These are phyloP conservation scores for Scorias spongiosa DNA, from an alignment of 2,329 filamentous ascomycete genomes.

Conservation along the genomic window DNA sequence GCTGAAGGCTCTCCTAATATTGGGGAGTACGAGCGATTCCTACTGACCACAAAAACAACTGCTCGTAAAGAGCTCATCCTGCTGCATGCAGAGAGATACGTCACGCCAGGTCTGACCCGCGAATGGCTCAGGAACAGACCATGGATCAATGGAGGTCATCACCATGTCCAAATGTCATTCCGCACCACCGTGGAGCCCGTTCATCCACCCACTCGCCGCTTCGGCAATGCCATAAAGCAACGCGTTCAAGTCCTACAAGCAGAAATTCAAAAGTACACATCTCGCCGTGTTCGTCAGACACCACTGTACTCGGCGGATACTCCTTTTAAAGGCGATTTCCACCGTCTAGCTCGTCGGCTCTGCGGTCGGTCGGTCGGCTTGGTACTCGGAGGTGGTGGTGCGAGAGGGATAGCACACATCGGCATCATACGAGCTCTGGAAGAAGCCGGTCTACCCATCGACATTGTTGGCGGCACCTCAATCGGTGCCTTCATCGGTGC, in stretches of 20 bases:
- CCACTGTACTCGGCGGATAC: slow-evolving; percentile 84
- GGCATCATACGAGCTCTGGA: slow-evolving; percentile 91
- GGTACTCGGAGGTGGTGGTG: slow-evolving; percentile 85
- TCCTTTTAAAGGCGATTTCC: slow-evolving; percentile 91
- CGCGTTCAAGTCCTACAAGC: slow-evolving; percentile 88
- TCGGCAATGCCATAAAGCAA: slow-evolving; percentile 78
- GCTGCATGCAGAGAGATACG: slow-evolving; percentile 78
- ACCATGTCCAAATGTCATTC: slow-evolving; percentile 93
- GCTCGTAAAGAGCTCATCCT: slow-evolving; percentile 85
- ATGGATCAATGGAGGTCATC: slow-evolving; percentile 97
- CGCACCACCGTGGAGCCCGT: slow-evolving; percentile 60
- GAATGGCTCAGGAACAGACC: slow-evolving; percentile 78
- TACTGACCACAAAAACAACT: slow-evolving; percentile 93
- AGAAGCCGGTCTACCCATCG: slow-evolving; percentile 90
- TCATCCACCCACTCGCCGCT: slow-evolving; percentile 57
- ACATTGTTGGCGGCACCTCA: slow-evolving; percentile 87
- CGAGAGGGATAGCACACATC: slow-evolving; percentile 79
- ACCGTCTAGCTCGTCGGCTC: slow-evolving; percentile 73
- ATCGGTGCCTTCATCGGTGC: slow-evolving; percentile 94
- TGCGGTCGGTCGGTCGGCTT: slow-evolving; percentile 91
- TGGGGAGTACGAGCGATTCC: slow-evolving; percentile 90
- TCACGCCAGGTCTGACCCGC: slow-evolving; percentile 66
- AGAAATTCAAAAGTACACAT: slow-evolving; percentile 97
- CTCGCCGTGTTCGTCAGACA: slow-evolving; percentile 73
- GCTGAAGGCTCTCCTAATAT: slow-evolving; percentile 82